Percentiles rank a stretch among this genome's conserved stretches.
Conservation (phyloP, 129 eudicot genomes). For the Centella asiatica region DNA sequence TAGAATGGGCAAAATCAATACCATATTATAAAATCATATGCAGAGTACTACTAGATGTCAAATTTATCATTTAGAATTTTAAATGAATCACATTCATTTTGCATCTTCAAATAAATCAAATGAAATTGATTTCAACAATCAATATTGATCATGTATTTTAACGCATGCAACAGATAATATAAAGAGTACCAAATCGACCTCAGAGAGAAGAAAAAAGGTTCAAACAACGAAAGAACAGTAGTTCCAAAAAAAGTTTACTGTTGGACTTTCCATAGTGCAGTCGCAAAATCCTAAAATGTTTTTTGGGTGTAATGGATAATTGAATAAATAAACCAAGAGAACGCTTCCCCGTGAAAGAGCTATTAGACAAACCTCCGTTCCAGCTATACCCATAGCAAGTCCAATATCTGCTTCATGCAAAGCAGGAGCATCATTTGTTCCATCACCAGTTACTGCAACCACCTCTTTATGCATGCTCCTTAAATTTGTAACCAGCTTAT, state of each 20-base stretch:
- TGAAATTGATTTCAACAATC: too few relatives aligned
- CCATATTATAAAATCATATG: neutral
- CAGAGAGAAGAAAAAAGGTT: too few relatives aligned
- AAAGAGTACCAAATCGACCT: too few relatives aligned
- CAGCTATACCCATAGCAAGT: conserved; percentile 88
- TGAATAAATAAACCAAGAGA: neutral
- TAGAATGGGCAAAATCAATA: neutral
- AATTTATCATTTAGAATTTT: too few relatives aligned
- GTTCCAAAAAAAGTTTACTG: neutral
- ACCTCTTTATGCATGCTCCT: conserved; percentile 50
- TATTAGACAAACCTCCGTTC: conserved; percentile 67
- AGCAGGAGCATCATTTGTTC: conserved; percentile 96
- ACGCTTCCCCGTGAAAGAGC: neutral
- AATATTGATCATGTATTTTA: too few relatives aligned
- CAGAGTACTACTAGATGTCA: too few relatives aligned
- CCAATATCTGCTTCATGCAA: conserved; percentile 84
- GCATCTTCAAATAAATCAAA: too few relatives aligned
- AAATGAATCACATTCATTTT: too few relatives aligned
- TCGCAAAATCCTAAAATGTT: too few relatives aligned
- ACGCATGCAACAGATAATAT: too few relatives aligned
- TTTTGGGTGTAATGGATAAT: too few relatives aligned
- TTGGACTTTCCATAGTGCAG: too few relatives aligned
- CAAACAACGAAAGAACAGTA: neutral
- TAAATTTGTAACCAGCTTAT: conserved; percentile 51
- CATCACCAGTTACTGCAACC: conserved; percentile 91